Conservation (phyloP, 495 filamentous ascomycete species). For the Tuber magnatum region DNA sequence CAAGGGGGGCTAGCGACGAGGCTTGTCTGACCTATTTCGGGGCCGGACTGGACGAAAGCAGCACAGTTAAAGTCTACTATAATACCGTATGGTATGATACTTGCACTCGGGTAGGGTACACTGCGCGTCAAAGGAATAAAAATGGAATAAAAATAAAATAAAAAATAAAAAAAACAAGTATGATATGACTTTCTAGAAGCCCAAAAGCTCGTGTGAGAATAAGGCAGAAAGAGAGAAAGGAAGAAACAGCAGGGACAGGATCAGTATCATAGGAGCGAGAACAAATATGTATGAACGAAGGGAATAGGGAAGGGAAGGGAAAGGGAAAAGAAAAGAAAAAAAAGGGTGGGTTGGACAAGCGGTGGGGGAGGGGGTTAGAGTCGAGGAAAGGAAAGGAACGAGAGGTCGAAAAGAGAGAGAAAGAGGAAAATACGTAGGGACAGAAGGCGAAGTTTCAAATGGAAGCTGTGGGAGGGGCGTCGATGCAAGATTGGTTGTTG, state of each 20-base stretch:
- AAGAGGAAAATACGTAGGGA: not conserved
- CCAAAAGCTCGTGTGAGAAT: not conserved
- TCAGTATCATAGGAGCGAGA: not conserved
- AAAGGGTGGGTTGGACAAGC: not conserved
- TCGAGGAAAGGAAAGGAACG: not conserved
- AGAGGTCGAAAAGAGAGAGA: not conserved
- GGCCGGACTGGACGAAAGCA: not conserved
- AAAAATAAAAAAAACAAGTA: not conserved
- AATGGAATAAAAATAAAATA: not conserved
- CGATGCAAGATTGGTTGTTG: not conserved
- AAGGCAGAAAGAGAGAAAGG: not conserved
- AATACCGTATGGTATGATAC: not conserved
- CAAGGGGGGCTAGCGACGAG: not conserved
- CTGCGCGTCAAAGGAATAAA: not conserved
- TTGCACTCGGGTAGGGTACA: not conserved
- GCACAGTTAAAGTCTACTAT: not conserved
- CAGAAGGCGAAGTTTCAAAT: not conserved
- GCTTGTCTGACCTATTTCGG: conserved; percentile 4
- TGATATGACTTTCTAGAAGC: not conserved
- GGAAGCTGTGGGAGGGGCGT: not conserved
- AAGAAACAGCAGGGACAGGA: not conserved
- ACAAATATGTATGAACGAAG: not conserved
- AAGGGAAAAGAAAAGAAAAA: not conserved
- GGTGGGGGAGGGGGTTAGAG: not conserved
- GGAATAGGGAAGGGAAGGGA: not conserved